These are phyloP conservation scores for Suillus americanus DNA, from an alignment of 768 basidiomycete species.

Conservation along the genomic window DNA sequence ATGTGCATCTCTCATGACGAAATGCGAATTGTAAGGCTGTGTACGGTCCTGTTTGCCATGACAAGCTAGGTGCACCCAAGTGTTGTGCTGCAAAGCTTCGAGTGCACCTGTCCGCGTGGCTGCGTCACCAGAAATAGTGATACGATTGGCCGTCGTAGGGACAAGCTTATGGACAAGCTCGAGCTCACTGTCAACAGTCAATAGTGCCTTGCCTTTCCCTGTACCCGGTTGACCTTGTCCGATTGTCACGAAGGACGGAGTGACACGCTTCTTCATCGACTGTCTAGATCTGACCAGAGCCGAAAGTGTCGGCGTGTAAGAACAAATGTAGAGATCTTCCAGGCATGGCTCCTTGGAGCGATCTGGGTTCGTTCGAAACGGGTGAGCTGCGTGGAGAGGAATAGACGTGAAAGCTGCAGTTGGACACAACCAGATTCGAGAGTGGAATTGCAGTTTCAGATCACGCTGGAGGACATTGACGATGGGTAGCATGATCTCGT, in stretches of 20 bases:
- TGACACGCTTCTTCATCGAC: background rate
- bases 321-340: conserved; percentile 9
- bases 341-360: background rate
- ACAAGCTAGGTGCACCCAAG: conserved; percentile 21
- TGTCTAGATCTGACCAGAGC: conserved; percentile 12
- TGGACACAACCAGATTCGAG: conserved; percentile 12
- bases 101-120: background rate
- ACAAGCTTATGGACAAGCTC: conserved; percentile 19
- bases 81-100: background rate
- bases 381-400: conserved; percentile 24
- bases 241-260: conserved; percentile 1
- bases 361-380: conserved; percentile 19
- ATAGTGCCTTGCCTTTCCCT: background rate
- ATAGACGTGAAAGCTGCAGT: conserved; percentile 11
- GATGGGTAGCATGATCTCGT: conserved; percentile 2
- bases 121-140: background rate
- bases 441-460: background rate
- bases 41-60: conserved; percentile 12
- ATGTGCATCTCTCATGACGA: background rate
- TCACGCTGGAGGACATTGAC: background rate
- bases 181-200: conserved; percentile 6
- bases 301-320: conserved; percentile 11
- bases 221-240: conserved; percentile 3
- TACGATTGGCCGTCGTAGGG: conserved; percentile 4
- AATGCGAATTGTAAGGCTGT: conserved; percentile 14